These are phyloP conservation scores for Neopestalotiopsis rosae DNA, from an alignment of 2,329 filamentous ascomycete species.

Conservation along the genomic window DNA sequence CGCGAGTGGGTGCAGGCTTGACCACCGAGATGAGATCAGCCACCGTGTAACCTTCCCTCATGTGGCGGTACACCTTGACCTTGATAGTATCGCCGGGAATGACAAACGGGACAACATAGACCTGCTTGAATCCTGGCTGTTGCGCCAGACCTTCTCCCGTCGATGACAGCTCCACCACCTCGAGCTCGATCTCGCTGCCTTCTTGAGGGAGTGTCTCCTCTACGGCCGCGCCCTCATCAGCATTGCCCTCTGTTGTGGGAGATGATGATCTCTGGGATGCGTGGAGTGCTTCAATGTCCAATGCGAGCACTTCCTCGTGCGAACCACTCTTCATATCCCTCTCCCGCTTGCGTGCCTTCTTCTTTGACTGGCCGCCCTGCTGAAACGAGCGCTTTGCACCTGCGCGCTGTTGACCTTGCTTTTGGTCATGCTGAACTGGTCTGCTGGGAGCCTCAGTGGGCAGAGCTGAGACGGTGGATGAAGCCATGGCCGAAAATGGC, in stretches of 20 bases:
- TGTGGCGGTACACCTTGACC: conserved; percentile 80
- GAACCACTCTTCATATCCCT: conserved; percentile 66
- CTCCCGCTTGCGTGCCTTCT: conserved; percentile 58
- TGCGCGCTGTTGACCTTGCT: conserved; percentile 12
- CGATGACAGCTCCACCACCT: conserved; percentile 83
- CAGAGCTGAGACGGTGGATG: conserved; percentile 6
- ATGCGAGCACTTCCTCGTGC: conserved; percentile 68
- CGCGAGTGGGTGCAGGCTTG: conserved; percentile 74
- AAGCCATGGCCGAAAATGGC: conserved; percentile 6
- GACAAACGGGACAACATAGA: conserved; percentile 89
- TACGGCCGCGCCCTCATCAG: conserved; percentile 29
- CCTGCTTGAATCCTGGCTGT: conserved; percentile 64
- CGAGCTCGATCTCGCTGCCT: conserved; percentile 79
- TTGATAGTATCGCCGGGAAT: conserved; percentile 83
- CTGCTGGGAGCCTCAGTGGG: background rate
- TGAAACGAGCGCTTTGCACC: conserved; percentile 25
- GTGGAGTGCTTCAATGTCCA: conserved; percentile 65
- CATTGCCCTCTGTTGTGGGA: conserved; percentile 25
- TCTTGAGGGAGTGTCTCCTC: conserved; percentile 60
- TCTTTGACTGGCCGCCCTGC: conserved; percentile 16
- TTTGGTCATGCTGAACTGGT: background rate
- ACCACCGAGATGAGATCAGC: conserved; percentile 84
- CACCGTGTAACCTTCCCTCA: conserved; percentile 70
- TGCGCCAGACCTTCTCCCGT: conserved; percentile 89
- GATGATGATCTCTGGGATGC: conserved; percentile 43